Base-by-base conservation (phyloP, 148 eudicot genomes). In the Bassia scoparia region DNA sequence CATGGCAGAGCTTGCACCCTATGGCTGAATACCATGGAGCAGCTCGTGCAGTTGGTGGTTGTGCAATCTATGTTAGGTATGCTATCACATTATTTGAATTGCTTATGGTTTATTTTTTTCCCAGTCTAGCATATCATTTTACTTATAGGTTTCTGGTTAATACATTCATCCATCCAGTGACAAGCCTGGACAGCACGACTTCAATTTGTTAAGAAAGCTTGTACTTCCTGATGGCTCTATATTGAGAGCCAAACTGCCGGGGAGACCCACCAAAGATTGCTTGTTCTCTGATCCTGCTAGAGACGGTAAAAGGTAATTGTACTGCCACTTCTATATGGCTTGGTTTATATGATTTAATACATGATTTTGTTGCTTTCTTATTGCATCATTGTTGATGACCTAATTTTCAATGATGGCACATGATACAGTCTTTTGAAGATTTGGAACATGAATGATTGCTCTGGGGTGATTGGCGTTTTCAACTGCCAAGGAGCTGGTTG, bases 401-500 rank as follows among this genome's bases (percentile, higher is more conserved):
- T 71, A 41, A 6, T 14, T 67, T 63, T 18, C 34, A 50, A 46
- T 64, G 60, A 59, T 65, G 59, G 11, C n/a, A 10, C 62, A 53
- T 76, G 11, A 8, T 60, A 68, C 86, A 89, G 96, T 81, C 84
- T 90, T 61, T 52, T 90, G 62, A 92, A 92, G 81, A 90, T 92
- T 60, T 90, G 98, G 98, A 92, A 92, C 77, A 77, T 92, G 73
- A 90, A 92, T 73, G 87, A 92, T 58, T 84, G 66, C 79, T 88
- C 76, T 69, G 96, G 96, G 79, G 90, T 93, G 29, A 79, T 93
- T 46, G 98, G 98, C 35, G 90, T 83, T 52, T 93, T 90, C 80
- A 90, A 93, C 70, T 93, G 98, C 87, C 98, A 93, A 82, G 98
- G 96, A 79, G 98, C 98, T 26, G 98, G 91, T 17, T 92, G 98